Evolutionary conservation across 331 rosid genomes (phyloP).

Genomic region (Telfairia occidentalis): DNA sequence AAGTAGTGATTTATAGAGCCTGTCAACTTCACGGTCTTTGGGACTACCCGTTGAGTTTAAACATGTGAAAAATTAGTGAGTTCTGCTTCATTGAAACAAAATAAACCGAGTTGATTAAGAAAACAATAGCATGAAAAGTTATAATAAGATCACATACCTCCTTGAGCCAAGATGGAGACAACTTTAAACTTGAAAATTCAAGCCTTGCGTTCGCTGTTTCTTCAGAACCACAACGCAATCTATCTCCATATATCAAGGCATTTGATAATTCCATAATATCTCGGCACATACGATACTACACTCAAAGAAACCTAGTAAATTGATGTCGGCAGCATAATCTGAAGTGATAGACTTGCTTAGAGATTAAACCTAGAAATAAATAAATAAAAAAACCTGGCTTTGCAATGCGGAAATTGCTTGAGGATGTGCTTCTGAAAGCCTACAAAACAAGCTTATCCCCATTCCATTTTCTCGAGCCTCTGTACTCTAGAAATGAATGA

Average conservation of each 20-base stretch:
- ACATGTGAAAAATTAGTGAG: neutral
- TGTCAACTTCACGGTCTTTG: neutral
- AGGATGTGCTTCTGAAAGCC: slow-evolving; percentile 94
- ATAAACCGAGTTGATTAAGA: neutral
- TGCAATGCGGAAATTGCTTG: slow-evolving; percentile 77
- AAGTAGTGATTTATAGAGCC: neutral
- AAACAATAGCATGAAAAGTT: neutral
- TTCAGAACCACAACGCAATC: slow-evolving; percentile 79
- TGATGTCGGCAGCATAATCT: slow-evolving; percentile 7
- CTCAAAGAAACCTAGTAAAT: slow-evolving; percentile 23
- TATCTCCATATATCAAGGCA: slow-evolving; percentile 81
- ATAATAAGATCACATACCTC: slow-evolving; percentile 27
- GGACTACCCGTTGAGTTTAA: too few species aligned
- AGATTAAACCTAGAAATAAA: neutral
- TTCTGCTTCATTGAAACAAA: neutral
- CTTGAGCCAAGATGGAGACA: slow-evolving; percentile 54
- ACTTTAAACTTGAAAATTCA: slow-evolving; percentile 31
- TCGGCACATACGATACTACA: slow-evolving; percentile 90
- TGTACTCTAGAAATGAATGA: slow-evolving; percentile 41
- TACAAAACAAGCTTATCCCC: slow-evolving; percentile 82
- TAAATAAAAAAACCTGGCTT: slow-evolving; percentile 59
- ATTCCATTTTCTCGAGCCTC: slow-evolving; percentile 94
- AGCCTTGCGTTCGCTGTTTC: slow-evolving; percentile 70
- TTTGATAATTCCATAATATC: slow-evolving; percentile 87
- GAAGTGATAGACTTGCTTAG: neutral